A percentile compares a stretch with the other conserved stretches of the same genome.
These are phyloP conservation scores for Eucalyptus cladocalyx DNA, from an alignment of 345 rosid species.

Conservation along the genomic window DNA sequence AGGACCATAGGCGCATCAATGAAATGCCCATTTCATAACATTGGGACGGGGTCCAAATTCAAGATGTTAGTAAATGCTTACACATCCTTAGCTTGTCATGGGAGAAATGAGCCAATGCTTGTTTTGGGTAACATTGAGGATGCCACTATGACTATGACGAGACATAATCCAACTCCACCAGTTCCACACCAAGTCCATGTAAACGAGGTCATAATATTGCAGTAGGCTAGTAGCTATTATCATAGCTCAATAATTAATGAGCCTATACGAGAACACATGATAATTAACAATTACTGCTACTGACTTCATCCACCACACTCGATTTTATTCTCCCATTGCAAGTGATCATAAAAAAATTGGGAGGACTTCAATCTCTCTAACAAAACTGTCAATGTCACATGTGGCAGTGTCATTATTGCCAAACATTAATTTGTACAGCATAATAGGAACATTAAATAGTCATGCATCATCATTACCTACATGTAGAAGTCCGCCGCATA, in stretches of 20 bases:
- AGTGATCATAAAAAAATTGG: neutral
- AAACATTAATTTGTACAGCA: neutral
- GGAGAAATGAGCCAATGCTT: neutral
- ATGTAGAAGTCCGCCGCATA: neutral
- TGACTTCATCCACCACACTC: neutral
- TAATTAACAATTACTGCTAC: neutral
- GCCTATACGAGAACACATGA: neutral
- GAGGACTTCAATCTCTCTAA: neutral
- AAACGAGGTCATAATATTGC: neutral
- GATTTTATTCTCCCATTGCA: neutral
- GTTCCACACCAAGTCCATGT: neutral
- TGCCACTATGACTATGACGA: neutral
- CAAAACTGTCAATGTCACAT: neutral
- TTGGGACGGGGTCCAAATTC: too few species aligned
- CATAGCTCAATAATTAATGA: neutral
- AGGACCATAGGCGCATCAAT: fast-evolving
- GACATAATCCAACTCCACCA: neutral
- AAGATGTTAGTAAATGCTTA: neutral
- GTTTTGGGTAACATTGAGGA: too few species aligned
- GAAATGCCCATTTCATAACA: too few species aligned
- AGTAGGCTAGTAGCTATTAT: neutral
- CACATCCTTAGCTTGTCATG: neutral
- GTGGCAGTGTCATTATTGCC: neutral
- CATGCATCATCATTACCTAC: neutral
- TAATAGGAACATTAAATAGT: neutral